Conservation (phyloP, 345 rosid species). For the Eutrema heterophyllum region DNA sequence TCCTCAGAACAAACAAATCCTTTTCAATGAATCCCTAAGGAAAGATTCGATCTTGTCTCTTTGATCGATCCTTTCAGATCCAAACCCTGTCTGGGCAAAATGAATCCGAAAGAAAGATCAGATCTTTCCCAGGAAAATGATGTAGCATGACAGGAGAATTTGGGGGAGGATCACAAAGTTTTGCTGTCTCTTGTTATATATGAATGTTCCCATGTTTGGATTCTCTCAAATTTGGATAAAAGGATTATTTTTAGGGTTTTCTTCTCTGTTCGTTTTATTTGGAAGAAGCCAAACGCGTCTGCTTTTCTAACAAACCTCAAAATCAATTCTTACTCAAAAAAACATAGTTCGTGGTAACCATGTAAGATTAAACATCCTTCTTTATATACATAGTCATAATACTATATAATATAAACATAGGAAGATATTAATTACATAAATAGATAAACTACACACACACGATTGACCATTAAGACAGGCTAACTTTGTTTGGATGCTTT, state of each 20-base stretch:
- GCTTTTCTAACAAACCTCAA: conserved; percentile 13
- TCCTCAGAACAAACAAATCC: conserved; percentile 6
- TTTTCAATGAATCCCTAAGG: conserved; percentile 15
- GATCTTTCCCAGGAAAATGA: conserved; percentile 27
- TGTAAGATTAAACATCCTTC: neutral
- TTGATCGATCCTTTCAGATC: conserved; percentile 25
- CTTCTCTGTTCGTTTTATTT: conserved; percentile 22
- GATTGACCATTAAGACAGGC: neutral
- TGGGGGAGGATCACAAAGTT: conserved; percentile 29
- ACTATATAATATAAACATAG: conserved; percentile 26
- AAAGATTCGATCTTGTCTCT: conserved; percentile 23
- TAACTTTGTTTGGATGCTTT: neutral
- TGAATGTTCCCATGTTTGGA: conserved; percentile 26
- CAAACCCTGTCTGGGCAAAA: conserved; percentile 30
- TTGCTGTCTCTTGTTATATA: conserved; percentile 24
- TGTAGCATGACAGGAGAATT: conserved; percentile 32
- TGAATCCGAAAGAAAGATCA: conserved; percentile 34
- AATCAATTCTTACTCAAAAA: neutral
- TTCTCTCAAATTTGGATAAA: conserved; percentile 27
- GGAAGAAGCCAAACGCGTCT: conserved; percentile 30
- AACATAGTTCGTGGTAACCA: conserved; percentile 25
- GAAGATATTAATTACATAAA: neutral
- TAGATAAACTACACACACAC: neutral
- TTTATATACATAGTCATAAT: neutral
- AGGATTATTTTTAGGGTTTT: conserved; percentile 11